Conservation (phyloP, 129 eudicot genomes). For the Mikania micrantha region DNA sequence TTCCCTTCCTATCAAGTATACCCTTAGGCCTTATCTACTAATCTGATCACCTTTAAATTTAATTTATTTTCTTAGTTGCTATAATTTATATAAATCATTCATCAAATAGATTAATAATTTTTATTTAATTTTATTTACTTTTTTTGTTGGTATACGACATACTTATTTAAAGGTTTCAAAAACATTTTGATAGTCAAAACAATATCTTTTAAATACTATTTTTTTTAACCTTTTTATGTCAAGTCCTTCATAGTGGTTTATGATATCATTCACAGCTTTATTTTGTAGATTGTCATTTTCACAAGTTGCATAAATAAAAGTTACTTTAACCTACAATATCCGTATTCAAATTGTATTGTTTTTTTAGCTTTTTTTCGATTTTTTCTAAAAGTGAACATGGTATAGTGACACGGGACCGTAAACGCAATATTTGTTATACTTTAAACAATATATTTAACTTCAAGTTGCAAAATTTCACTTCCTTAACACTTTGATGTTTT, state of each 20-base stretch:
- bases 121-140: too few relatives aligned
- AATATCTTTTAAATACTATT: background rate
- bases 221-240: background rate
- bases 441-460: background rate
- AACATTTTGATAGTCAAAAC: too few relatives aligned
- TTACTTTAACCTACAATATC: constrained; percentile 1
- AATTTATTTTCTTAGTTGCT: too few relatives aligned
- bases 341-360: background rate
- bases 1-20: too few relatives aligned
- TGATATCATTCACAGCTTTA: constrained; percentile 17
- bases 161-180: too few relatives aligned
- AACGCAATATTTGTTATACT: background rate
- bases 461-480: background rate
- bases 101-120: too few relatives aligned
- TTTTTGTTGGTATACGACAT: too few relatives aligned
- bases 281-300: constrained; percentile 17
- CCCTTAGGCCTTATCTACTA: too few relatives aligned
- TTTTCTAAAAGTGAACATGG: background rate
- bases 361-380: background rate
- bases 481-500: too few relatives aligned
- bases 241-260: constrained; percentile 1
- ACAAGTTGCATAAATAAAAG: background rate
- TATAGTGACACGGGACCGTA: background rate
- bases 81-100: too few relatives aligned
- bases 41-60: too few relatives aligned